A percentile compares a stretch with the other conserved stretches of the same genome.
Evolutionary conservation across 1,139 yeast species (phyloP).

Genomic region (Diutina catenulata): DNA sequence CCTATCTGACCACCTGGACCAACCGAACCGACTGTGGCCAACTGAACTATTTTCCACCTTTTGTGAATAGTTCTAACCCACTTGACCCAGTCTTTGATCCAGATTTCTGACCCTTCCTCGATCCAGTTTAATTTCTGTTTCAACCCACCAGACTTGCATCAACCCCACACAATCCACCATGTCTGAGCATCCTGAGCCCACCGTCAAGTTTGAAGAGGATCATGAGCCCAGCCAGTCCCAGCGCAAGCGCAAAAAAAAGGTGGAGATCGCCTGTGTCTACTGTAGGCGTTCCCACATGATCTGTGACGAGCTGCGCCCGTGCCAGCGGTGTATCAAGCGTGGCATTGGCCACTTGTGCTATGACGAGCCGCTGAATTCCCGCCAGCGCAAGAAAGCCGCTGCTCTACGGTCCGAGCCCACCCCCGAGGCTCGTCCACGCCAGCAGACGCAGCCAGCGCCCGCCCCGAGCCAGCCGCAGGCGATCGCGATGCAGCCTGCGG

Average conservation of each 20-base stretch:
- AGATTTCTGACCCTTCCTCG: no score
- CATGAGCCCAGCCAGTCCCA: slow-evolving; percentile 9
- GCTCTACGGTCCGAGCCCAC: background rate
- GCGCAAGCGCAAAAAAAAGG: slow-evolving; percentile 38
- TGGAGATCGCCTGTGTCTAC: slow-evolving; percentile 72
- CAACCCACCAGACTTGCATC: no score
- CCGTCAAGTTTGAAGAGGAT: slow-evolving; percentile 7
- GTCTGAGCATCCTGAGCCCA: no score
- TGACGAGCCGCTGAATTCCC: slow-evolving; percentile 51
- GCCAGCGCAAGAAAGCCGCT: slow-evolving; percentile 24
- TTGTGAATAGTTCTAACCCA: no score
- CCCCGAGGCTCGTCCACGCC: background rate
- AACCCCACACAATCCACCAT: no score
- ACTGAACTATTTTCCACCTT: no score
- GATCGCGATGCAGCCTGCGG: background rate
- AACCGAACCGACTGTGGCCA: no score
- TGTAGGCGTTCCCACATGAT: slow-evolving; percentile 93
- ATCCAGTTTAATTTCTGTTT: no score
- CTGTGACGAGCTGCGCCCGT: slow-evolving; percentile 80
- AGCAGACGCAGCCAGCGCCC: background rate
- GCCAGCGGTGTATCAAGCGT: slow-evolving; percentile 76
- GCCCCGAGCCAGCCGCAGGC: background rate
- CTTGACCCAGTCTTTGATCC: no score
- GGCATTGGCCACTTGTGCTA: slow-evolving; percentile 85
- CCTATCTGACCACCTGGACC: no score